Base-by-base conservation (phyloP, 2,329 filamentous ascomycete species). In the Pseudohalonectria lignicola region DNA sequence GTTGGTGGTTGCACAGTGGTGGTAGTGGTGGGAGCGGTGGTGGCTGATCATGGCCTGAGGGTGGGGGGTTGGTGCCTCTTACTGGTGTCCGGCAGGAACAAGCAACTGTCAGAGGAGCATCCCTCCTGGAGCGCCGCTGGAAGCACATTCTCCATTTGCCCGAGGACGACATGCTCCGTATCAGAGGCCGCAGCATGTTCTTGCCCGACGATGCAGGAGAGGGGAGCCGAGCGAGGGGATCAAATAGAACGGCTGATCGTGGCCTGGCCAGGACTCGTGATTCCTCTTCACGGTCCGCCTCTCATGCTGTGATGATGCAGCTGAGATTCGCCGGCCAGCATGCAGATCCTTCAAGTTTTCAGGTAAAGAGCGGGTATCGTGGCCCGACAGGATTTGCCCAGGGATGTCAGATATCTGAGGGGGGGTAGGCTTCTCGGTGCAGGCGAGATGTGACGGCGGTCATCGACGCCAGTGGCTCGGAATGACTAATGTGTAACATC, bases 401-500 rank as follows among this genome's bases (percentile, higher is more conserved):
- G 12, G 23, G 23, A 26, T 12, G 23, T 26, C 23, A 26, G n/a
- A n/a, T n/a, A n/a, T n/a, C n/a, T n/a, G 23, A 26, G 23, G 23
- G 12, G 23, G 7, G 23, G 23, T n/a, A n/a, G n/a, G n/a, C n/a
- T n/a, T 26, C 23, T 26, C 23, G 23, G 23, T 12, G 23, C 23
- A 26, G 23, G 23, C 23, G 23, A 26, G 12, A 26, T 26, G 12
- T 26, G 23, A 26, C 23, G 8, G 23, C 8, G 8, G 23, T 26
- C 8, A 26, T n/a, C n/a, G 23, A 12, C 12, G 8, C 12, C 23
- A 12, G 23, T 26, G 23, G 12, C 12, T 26, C 23, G 23, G 8
- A 26, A 44, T 41, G 34, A 39, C 43, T 34, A 41, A 47, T 37
- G 43, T 46, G 41, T 44, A 39, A 41, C 41, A 38, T 39, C 29